Evolutionary conservation across 192 early-diverging fungal genomes (phyloP), one percentile per base, ranked within the genome.

Genomic region (Cetraspora pellucida): DNA sequence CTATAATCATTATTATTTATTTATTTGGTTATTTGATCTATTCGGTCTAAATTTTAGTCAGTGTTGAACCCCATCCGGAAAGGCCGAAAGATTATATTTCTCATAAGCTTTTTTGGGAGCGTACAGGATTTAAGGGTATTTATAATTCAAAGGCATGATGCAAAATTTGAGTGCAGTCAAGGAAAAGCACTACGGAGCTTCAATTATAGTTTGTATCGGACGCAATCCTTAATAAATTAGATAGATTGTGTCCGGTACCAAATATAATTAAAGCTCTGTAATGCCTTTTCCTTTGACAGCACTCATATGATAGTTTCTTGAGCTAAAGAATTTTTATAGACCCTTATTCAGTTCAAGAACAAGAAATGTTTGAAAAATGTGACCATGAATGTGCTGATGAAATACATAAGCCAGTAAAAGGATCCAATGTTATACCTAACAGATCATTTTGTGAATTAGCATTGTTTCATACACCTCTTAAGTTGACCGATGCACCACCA

Each of bases 71-170:
- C n/a, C 28, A 63, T 13, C 77, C 77, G 14, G 23, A 64, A 23
- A 55, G 14, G 6, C 2, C 13, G 19, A 76, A 76, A 52, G 74
- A 76, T 66, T 76, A 52, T 55, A 54, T 76, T 23, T 75, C 77
- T 45, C 77, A 78, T 37, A 19, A 27, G 3, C 14, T 78, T 11
- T 78, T 49, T 31, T 78, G 77, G 77, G 65, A 74, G 14, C 17
- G 77, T 25, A 74, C 71, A 19, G 59, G 55, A 5, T 78, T 78
- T 54, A 30, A 64, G 63, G 77, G 77, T 78, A 71, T 11, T 47
- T 19, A 13, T 49, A n/a, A n/a, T 25, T n/a, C n/a, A n/a, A n/a
- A n/a, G n/a, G n/a, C n/a, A n/a, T n/a, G n/a, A n/a, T n/a, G n/a
- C n/a, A n/a, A n/a, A n/a, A n/a, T n/a, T n/a, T n/a, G n/a, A n/a